A percentile compares a stretch with the other conserved stretches of the same genome.
Conservation (phyloP, 2,329 filamentous ascomycete species). For the Penicillium sp. region DNA sequence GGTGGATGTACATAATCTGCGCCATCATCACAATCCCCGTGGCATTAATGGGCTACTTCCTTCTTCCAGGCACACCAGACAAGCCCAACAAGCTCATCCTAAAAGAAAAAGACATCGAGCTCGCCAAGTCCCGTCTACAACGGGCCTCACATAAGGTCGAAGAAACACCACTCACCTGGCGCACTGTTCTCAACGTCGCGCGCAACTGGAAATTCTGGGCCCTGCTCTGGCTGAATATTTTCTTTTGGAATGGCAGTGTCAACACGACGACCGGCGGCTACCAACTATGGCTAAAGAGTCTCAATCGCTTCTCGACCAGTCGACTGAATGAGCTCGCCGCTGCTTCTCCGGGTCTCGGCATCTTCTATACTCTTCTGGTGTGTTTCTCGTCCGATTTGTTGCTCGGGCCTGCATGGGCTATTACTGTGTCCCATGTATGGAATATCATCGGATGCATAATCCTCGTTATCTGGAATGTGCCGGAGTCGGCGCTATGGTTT, state of each 20-base stretch:
- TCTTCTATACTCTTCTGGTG: constrained; percentile 53
- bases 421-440: constrained; percentile 49
- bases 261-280: constrained; percentile 50
- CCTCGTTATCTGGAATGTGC: constrained; percentile 54
- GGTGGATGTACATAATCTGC: constrained; percentile 57
- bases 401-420: constrained; percentile 52
- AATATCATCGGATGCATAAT: constrained; percentile 54
- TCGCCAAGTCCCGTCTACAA: constrained; percentile 46
- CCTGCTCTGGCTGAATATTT: constrained; percentile 49
- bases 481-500: constrained; percentile 53
- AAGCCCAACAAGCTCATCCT: constrained; percentile 49
- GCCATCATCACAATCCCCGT: constrained; percentile 54
- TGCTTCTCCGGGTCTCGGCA: constrained; percentile 53
- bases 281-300: constrained; percentile 56
- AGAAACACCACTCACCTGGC: constrained; percentile 27
- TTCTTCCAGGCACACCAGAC: constrained; percentile 51
- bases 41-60: constrained; percentile 48
- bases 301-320: constrained; percentile 46
- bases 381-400: constrained; percentile 54
- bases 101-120: constrained; percentile 45
- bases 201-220: constrained; percentile 49
- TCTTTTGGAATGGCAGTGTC: constrained; percentile 55
- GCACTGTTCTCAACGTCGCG: constrained; percentile 32
- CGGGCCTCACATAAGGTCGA: constrained; percentile 40
- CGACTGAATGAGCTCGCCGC: constrained; percentile 51